Percentiles rank a stretch among this genome's conserved stretches.
Evolutionary conservation across 257 asterid genomes (phyloP).

Genomic region (Solanum bulbocastanum): DNA sequence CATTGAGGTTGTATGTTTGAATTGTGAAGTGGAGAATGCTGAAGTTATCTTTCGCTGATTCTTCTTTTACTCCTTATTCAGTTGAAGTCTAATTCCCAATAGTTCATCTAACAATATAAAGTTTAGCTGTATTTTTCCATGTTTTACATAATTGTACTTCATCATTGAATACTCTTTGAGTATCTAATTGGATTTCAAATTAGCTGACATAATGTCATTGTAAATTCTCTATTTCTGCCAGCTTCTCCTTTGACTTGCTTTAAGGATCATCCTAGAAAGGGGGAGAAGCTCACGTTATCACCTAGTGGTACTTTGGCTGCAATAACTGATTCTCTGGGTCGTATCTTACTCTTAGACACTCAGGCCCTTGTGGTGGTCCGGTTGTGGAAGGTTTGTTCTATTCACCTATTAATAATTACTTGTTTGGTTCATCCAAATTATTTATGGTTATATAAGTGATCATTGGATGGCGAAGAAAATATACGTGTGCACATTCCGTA

Average conservation of each 20-base stretch:
- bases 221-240: constrained; percentile 26
- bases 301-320: constrained; percentile 98
- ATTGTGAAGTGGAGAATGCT: not conserved
- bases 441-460: not conserved
- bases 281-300: constrained; percentile 87
- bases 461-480: not conserved
- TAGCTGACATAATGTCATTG: constrained; percentile 1
- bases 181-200: not conserved
- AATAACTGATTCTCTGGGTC: constrained; percentile 95
- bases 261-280: constrained; percentile 93
- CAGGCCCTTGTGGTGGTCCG: constrained; percentile 94
- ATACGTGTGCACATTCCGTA: not conserved
- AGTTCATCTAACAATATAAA: not conserved
- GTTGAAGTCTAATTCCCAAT: not conserved
- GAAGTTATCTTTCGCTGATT: not conserved
- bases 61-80: not conserved
- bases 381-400: constrained; percentile 70
- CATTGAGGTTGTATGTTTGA: not conserved
- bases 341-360: constrained; percentile 89
- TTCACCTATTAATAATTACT: not conserved
- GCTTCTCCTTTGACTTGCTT: constrained; percentile 87
- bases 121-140: not conserved
- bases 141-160: not conserved
- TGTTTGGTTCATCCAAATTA: not conserved
- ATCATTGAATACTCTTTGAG: not conserved